Percentiles rank a stretch among this genome's conserved stretches.
phyloP scores from a whole-genome alignment of 495 filamentous ascomycete genomes.

The Lasiosphaeria miniovina region DNA sequence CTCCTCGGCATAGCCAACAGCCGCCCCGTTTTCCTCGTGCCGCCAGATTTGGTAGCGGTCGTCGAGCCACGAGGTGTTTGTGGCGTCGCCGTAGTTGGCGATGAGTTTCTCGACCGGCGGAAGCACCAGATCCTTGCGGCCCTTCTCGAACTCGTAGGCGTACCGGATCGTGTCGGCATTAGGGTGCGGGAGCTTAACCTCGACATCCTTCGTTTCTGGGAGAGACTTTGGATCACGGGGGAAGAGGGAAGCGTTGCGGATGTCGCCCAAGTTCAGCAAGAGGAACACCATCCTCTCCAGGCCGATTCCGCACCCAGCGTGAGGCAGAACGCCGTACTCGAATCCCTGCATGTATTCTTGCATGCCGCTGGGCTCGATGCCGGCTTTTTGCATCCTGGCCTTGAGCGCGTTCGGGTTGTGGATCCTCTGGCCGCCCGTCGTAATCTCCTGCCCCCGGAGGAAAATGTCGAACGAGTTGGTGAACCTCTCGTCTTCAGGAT shows the following conservation, averaged over 20 bases:
- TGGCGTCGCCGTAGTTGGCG: slow-evolving; percentile 85
- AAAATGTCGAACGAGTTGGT: slow-evolving; percentile 98
- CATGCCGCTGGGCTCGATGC: slow-evolving; percentile 72
- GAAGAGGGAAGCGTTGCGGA: slow-evolving; percentile 81
- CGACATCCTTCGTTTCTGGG: slow-evolving; percentile 49
- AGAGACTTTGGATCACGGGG: slow-evolving; percentile 79
- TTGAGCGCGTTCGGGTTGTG: slow-evolving; percentile 74
- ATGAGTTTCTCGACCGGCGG: slow-evolving; percentile 77
- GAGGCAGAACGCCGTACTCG: slow-evolving; percentile 82
- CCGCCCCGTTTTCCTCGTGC: slow-evolving; percentile 70
- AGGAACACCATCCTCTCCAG: slow-evolving; percentile 86
- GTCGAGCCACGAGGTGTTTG: slow-evolving; percentile 84
- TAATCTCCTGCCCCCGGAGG: slow-evolving; percentile 89
- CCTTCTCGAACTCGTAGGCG: slow-evolving; percentile 41
- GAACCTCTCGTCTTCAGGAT: slow-evolving; percentile 63
- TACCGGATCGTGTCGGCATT: slow-evolving; percentile 70
- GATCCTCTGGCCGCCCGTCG: slow-evolving; percentile 88
- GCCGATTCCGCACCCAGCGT: slow-evolving; percentile 87
- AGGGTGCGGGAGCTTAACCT: slow-evolving; percentile 64
- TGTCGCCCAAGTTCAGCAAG: slow-evolving; percentile 79
- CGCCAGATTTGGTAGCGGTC: slow-evolving; percentile 81
- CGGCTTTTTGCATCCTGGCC: slow-evolving; percentile 69
- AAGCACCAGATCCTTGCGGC: slow-evolving; percentile 47
- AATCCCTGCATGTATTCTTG: slow-evolving; percentile 88
- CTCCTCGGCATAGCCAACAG: slow-evolving; percentile 71